Percentiles rank a stretch among this genome's conserved stretches.
Conservation (phyloP, 2,329 filamentous ascomycete species). For the Dothidotthia symphoricarpi region DNA sequence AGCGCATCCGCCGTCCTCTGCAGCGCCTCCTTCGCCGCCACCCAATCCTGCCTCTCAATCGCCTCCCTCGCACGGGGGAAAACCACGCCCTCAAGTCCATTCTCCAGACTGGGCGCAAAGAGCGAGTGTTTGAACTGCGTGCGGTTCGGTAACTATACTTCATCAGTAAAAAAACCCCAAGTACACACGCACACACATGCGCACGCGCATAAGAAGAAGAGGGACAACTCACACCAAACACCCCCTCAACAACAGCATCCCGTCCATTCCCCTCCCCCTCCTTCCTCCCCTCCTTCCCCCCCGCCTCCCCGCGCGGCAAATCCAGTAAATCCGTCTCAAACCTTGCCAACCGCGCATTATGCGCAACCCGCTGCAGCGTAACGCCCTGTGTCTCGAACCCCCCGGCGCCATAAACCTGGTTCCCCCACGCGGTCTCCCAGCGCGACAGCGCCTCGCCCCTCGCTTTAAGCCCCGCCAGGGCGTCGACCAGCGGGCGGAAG, state of each 20-base stretch:
- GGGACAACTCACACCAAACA: constrained; percentile 61
- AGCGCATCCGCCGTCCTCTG: constrained; percentile 70
- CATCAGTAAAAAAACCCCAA: constrained; percentile 10
- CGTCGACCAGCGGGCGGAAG: constrained; percentile 61
- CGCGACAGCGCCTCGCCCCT: constrained; percentile 65
- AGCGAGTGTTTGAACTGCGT: constrained; percentile 93
- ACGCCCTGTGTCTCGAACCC: constrained; percentile 74
- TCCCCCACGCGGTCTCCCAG: constrained; percentile 78
- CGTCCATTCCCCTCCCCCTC: too few species aligned
- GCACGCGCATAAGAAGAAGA: too few species aligned
- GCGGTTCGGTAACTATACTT: constrained; percentile 65
- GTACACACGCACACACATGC: too few species aligned
- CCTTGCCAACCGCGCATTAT: constrained; percentile 73
- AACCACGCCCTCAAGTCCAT: constrained; percentile 60
- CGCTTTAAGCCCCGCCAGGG: constrained; percentile 59
- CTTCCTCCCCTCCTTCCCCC: too few species aligned
- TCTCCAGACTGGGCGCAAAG: constrained; percentile 80
- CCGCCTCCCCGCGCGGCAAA: constrained; percentile 47
- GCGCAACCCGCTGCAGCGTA: constrained; percentile 65
- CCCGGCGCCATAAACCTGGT: constrained; percentile 65
- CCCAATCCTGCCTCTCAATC: constrained; percentile 70
- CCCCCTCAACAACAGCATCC: constrained; percentile 1
- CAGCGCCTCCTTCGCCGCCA: constrained; percentile 64
- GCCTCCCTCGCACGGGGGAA: constrained; percentile 87
- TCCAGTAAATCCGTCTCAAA: constrained; percentile 87